These are phyloP conservation scores for Tilletia walkeri DNA, from an alignment of 1,284 basidiomycete species.

Conservation along the genomic window DNA sequence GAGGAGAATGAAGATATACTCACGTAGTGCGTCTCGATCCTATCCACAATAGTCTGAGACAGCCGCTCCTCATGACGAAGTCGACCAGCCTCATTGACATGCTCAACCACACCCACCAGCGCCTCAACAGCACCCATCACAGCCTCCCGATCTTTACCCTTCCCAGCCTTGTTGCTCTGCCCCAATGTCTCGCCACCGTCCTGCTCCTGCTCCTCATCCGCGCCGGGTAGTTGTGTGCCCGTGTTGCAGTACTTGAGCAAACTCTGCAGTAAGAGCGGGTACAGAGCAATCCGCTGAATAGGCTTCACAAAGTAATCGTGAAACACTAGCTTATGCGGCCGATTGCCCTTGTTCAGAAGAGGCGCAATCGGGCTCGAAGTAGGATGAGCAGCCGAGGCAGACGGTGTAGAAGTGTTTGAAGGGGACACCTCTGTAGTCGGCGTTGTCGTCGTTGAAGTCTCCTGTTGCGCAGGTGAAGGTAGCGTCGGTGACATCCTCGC, in stretches of 20 bases:
- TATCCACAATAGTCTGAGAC: slow-evolving; percentile 43
- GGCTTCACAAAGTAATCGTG: slow-evolving; percentile 55
- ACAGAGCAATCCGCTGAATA: slow-evolving; percentile 52
- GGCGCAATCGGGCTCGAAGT: slow-evolving; percentile 8
- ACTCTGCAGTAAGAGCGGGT: slow-evolving; percentile 50
- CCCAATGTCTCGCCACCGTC: slow-evolving; percentile 12
- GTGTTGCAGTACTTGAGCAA: slow-evolving; percentile 38
- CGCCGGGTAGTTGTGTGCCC: background rate
- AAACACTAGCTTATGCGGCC: slow-evolving; percentile 33
- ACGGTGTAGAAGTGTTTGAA: no score
- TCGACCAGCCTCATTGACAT: slow-evolving; percentile 47
- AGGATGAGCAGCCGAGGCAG: background rate
- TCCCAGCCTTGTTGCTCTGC: slow-evolving; percentile 19
- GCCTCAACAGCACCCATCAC: slow-evolving; percentile 38
- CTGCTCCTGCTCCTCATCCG: background rate
- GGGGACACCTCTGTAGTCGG: background rate
- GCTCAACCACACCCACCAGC: slow-evolving; percentile 46
- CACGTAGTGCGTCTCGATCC: slow-evolving; percentile 39
- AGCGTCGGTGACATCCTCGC: slow-evolving; percentile 8
- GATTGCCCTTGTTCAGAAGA: background rate
- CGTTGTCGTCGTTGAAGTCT: background rate
- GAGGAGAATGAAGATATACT: background rate
- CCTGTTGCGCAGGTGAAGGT: background rate
- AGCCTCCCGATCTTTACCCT: slow-evolving; percentile 26
- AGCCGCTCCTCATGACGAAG: slow-evolving; percentile 45